These are phyloP conservation scores for Barnettozyma californica DNA, from an alignment of 805 yeast species.

Conservation along the genomic window DNA sequence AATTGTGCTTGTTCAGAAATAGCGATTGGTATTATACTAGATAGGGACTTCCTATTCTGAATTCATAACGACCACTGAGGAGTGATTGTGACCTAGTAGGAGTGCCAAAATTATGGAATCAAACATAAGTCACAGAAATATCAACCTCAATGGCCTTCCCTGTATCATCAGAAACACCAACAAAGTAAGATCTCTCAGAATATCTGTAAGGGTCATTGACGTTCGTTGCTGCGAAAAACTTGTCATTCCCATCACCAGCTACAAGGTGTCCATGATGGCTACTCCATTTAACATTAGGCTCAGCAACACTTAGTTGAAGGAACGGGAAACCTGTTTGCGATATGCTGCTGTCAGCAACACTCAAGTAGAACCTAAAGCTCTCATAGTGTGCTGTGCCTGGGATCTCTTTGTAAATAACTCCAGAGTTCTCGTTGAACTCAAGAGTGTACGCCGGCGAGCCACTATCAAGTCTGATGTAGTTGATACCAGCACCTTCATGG, in stretches of 20 bases:
- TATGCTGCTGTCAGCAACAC: background rate
- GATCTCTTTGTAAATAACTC: background rate
- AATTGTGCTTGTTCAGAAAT: no score
- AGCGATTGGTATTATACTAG: no score
- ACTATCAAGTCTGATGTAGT: background rate
- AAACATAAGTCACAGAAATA: background rate
- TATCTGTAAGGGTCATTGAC: slow-evolving; percentile 38
- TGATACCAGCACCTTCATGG: background rate
- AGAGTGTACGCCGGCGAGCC: background rate
- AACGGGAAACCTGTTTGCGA: slow-evolving; percentile 12
- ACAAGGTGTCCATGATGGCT: slow-evolving; percentile 22
- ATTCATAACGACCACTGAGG: no score
- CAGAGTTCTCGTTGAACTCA: background rate
- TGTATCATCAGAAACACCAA: slow-evolving; percentile 9
- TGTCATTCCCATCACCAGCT: slow-evolving; percentile 25
- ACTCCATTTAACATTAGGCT: slow-evolving; percentile 12
- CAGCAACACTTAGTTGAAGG: slow-evolving; percentile 10
- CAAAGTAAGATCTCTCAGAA: slow-evolving; percentile 28
- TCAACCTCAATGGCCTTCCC: slow-evolving; percentile 1
- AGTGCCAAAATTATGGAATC: no score
- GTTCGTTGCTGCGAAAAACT: slow-evolving; percentile 40
- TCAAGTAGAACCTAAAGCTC: background rate
- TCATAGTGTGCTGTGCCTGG: background rate
- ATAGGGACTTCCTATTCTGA: no score
- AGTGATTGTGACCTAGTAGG: no score